Percentiles rank a stretch among this genome's conserved stretches.
phyloP scores from a whole-genome alignment of 148 eudicot species.

The Dysphania ambrosioides region DNA sequence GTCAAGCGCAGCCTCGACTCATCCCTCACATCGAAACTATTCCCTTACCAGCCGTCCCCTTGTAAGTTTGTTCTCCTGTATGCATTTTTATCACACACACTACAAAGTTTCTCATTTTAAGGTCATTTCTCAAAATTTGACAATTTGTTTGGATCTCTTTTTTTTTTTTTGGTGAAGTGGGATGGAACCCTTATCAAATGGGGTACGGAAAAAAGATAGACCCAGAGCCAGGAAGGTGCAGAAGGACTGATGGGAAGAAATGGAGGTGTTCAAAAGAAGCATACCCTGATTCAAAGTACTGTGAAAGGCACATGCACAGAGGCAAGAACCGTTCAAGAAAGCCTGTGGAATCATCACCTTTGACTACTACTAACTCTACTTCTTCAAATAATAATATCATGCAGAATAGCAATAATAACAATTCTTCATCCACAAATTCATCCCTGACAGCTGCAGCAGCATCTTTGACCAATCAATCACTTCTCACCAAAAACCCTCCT shows the following conservation, averaged over 20 bases:
- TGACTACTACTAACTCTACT: neutral
- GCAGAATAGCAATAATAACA: neutral
- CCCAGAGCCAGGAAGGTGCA: conserved; percentile 98
- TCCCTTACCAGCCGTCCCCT: conserved; percentile 60
- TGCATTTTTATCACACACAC: too few relatives aligned
- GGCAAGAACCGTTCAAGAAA: conserved; percentile 99
- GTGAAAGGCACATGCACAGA: conserved; percentile 98
- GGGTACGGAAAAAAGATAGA: conserved; percentile 88
- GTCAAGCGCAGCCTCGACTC: conserved; percentile 65
- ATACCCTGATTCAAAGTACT: conserved; percentile 91
- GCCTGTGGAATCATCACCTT: conserved; percentile 80
- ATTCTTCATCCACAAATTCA: conserved; percentile 17
- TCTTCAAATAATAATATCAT: conserved; percentile 6
- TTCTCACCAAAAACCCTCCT: conserved; percentile 18
- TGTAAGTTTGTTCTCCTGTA: too few relatives aligned
- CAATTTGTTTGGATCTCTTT: too few relatives aligned
- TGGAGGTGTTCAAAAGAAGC: conserved; percentile 99
- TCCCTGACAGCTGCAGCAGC: conserved; percentile 25
- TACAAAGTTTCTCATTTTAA: too few relatives aligned
- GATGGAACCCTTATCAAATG: conserved; percentile 88
- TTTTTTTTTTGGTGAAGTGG: too few relatives aligned
- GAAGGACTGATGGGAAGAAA: conserved; percentile 96
- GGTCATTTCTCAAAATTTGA: too few relatives aligned
- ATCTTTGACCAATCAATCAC: conserved; percentile 35
- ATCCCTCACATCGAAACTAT: conserved; percentile 54